Evolutionary conservation across 2,329 filamentous ascomycete species (phyloP), one percentile per base, ranked within the genome.

Genomic region (Thielaviopsis ethacetica): DNA sequence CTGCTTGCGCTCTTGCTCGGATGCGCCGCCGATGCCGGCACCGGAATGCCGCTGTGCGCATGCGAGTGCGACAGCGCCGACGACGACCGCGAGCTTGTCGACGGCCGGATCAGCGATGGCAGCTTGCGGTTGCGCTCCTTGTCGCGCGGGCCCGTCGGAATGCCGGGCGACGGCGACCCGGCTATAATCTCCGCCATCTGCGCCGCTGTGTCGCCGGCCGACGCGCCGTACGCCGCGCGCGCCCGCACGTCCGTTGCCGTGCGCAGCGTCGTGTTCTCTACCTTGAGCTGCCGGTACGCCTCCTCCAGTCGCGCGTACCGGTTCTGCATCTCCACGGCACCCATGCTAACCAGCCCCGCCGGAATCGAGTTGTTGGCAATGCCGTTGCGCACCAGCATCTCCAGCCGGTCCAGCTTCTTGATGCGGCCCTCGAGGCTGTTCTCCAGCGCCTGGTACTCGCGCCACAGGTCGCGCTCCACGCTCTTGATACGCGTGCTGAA

Each of bases 401-500:
- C 93, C 0, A 98, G 77, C 2, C 87, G 82, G 63, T 97, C 91
- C 30, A 98, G 80, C 65, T 89, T 88, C 73, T 94, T 93, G 61
- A 85, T 79, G 17, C 90, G 84, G 26, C 83, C 72, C 58, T 93
- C 88, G 27, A 96, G 81, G 44, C 83, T 87, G 64, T 83, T 83
- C 69, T 96, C 90, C 1, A 98, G 77, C 0, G 79, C 81, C 66
- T 94, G 87, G 67, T 96, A 97, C 67, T 97, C 91, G 63, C 89
- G 88, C 73, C 84, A 85, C n/a, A 97, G 73, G 62, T 95, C 88
- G 54, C 87, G 84, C 70, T 98, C 93, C n/a, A 96, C 84, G 6
- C 78, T 76, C 66, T 88, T 87, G 67, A 96, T 88, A 61, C 88
- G 85, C 47, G 78, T 76, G 66, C 88, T 86, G 74, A 95, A 95